phyloP scores from a whole-genome alignment of 73 alveolate genomes.

The Blepharisma japonicum region DNA sequence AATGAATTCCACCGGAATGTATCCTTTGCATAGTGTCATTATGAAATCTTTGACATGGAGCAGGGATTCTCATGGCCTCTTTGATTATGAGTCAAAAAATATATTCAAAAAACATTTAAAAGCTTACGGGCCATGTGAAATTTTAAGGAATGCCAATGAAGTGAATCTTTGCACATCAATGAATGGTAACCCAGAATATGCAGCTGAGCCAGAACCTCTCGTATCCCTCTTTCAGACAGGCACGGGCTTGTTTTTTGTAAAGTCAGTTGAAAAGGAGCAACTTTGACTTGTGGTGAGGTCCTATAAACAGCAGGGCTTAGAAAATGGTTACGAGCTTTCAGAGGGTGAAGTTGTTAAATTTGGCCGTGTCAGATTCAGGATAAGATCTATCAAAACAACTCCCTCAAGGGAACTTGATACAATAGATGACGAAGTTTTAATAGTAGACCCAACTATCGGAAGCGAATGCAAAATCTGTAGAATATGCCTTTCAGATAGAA shows the following conservation, averaged over 20 bases:
- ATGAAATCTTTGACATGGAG: constrained; percentile 33
- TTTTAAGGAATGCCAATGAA: neutral
- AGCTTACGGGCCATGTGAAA: neutral
- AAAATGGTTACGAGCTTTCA: constrained; percentile 6
- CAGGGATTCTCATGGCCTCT: constrained; percentile 39
- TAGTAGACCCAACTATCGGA: neutral
- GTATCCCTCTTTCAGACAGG: neutral
- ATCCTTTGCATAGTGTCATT: neutral
- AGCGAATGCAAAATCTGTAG: neutral
- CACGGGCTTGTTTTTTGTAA: neutral
- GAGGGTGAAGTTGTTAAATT: constrained; percentile 25
- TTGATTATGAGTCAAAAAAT: constrained; percentile 27
- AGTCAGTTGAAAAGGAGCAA: neutral
- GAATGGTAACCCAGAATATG: neutral
- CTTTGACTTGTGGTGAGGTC: neutral
- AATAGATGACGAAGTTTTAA: neutral
- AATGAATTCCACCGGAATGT: neutral
- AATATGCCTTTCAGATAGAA: constrained; percentile 33
- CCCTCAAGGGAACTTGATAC: neutral
- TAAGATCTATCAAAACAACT: neutral
- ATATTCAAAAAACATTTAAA: neutral
- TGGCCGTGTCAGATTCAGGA: constrained; percentile 23
- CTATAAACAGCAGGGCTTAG: neutral
- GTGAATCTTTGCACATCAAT: neutral
- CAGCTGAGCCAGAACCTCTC: neutral